phyloP scores from a whole-genome alignment of 176 grass and related monocot genomes.

The Paspalum notatum region DNA sequence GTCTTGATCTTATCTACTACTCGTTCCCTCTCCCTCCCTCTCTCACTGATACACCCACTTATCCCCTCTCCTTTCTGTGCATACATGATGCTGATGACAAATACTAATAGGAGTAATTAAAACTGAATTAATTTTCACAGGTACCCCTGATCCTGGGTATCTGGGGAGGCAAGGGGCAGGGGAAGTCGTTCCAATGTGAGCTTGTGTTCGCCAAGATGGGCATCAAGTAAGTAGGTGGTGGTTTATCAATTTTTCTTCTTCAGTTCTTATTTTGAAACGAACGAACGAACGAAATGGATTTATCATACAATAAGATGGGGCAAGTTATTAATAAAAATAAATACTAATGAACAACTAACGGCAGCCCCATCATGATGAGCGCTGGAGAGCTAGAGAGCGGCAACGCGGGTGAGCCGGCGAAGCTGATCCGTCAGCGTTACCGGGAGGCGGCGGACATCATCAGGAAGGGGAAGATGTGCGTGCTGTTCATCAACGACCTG shows the following conservation, averaged over 20 bases:
- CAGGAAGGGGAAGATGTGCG: constrained; percentile 93
- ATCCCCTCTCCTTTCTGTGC: too few relatives aligned
- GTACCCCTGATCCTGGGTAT: constrained; percentile 94
- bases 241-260: too few relatives aligned
- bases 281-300: too few relatives aligned
- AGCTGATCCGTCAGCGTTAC: constrained; percentile 83
- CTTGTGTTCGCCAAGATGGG: constrained; percentile 97
- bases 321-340: too few relatives aligned
- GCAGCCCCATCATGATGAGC: constrained; percentile 97
- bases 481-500: constrained; percentile 95
- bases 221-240: constrained; percentile 86
- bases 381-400: constrained; percentile 96
- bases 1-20: too few relatives aligned
- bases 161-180: constrained; percentile 99
- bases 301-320: too few relatives aligned
- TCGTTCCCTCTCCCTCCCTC: too few relatives aligned
- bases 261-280: too few relatives aligned
- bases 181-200: constrained; percentile 96
- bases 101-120: too few relatives aligned
- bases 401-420: constrained; percentile 92
- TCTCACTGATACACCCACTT: too few relatives aligned
- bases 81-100: too few relatives aligned
- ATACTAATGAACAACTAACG: too few relatives aligned
- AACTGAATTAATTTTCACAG: constrained; percentile 38
- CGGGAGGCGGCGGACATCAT: constrained; percentile 90